phyloP scores from a whole-genome alignment of 208 protist species.

The Leishmania turanica region DNA sequence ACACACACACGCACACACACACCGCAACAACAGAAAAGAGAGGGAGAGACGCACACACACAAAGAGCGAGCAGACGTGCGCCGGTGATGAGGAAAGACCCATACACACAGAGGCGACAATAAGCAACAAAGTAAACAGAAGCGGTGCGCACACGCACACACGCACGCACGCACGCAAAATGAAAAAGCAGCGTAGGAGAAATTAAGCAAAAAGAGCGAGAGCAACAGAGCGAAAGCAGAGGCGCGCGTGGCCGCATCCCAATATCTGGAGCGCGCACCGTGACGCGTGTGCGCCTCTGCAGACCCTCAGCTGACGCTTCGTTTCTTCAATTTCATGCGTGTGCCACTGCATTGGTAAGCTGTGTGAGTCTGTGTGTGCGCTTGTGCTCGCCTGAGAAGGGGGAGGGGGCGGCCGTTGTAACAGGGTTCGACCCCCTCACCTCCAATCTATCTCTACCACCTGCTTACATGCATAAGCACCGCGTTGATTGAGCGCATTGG shows the following conservation, averaged over 20 bases:
- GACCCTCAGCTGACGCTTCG: not conserved
- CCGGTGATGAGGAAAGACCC: not conserved
- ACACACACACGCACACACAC: not conserved
- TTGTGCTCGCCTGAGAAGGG: not conserved
- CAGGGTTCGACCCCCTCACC: not conserved
- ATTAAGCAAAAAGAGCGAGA: not conserved
- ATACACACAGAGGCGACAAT: not conserved
- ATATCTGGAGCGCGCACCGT: not conserved
- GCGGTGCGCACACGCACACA: not conserved
- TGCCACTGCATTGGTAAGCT: too few species aligned
- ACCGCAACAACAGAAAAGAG: too few species aligned
- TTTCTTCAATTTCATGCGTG: too few species aligned
- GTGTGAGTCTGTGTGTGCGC: not conserved
- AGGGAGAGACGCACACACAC: not conserved
- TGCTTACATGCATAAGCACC: not conserved
- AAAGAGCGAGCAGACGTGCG: not conserved
- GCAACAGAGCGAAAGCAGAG: not conserved
- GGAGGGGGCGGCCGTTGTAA: not conserved
- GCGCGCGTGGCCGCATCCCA: not conserved
- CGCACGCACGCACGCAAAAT: not conserved
- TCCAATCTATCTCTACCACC: not conserved
- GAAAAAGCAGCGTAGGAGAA: not conserved
- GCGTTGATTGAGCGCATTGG: not conserved
- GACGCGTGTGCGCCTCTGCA: not conserved
- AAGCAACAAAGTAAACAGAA: not conserved